Conservation (phyloP, 2,329 filamentous ascomycete species). For the Alternaria sp. region DNA sequence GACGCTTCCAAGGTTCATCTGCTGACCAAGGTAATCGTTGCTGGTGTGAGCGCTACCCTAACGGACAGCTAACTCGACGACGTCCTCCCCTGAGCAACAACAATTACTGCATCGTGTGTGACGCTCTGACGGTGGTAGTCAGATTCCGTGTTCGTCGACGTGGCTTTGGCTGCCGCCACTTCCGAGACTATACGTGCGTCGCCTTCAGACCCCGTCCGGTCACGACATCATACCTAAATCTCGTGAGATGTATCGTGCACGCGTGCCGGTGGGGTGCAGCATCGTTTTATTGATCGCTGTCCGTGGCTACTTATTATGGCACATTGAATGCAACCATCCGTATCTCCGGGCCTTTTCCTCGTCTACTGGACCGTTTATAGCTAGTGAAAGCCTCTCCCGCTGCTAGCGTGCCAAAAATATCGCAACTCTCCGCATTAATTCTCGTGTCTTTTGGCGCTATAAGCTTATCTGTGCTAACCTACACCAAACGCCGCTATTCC, state of each 20-base stretch:
- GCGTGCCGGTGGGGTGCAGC: slow-evolving; percentile 18
- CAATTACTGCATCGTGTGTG: neutral
- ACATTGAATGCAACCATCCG: slow-evolving; percentile 36
- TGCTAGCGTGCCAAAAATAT: slow-evolving; percentile 43
- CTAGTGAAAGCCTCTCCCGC: slow-evolving; percentile 27
- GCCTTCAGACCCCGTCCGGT: neutral
- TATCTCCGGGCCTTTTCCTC: slow-evolving; percentile 36
- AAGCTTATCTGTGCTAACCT: slow-evolving; percentile 37
- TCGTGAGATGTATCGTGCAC: slow-evolving; percentile 14
- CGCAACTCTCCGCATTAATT: slow-evolving; percentile 27
- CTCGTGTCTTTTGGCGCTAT: slow-evolving; percentile 39
- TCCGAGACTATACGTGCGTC: neutral
- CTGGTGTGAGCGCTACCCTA: neutral
- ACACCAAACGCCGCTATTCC: slow-evolving; percentile 19
- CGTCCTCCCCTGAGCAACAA: neutral
- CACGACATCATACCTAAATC: neutral
- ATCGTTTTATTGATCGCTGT: slow-evolving; percentile 40
- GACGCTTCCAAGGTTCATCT: neutral
- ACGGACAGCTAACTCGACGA: neutral
- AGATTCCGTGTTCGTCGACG: slow-evolving; percentile 1
- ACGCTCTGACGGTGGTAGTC: neutral
- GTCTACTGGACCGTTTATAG: slow-evolving; percentile 22
- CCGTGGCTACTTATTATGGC: slow-evolving; percentile 27
- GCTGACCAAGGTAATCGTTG: neutral
- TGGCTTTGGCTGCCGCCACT: neutral